phyloP scores from a whole-genome alignment of 371 early-diverging fungal species.

The Choanephora cucurbitarum region DNA sequence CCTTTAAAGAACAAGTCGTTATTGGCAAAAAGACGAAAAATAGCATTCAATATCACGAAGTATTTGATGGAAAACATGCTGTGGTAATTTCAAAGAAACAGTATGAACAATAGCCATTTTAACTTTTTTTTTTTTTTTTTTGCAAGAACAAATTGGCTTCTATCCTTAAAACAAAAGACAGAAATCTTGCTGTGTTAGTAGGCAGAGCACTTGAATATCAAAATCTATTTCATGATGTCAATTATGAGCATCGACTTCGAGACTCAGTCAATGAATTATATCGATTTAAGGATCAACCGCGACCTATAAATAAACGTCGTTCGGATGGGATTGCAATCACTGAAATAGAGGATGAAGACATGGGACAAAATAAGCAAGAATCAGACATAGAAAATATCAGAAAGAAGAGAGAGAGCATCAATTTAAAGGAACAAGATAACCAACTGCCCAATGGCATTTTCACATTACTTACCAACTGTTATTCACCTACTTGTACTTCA shows the following conservation, averaged over 20 bases:
- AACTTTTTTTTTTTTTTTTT: constrained; percentile 5
- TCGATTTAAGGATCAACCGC: constrained; percentile 52
- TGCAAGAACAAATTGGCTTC: constrained; percentile 71
- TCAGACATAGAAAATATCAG: too few species aligned
- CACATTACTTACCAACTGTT: constrained; percentile 65
- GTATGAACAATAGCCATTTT: too few species aligned
- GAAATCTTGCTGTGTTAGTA: constrained; percentile 79
- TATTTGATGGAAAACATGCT: constrained; percentile 83
- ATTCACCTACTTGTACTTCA: constrained; percentile 65
- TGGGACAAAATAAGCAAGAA: background rate
- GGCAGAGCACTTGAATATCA: constrained; percentile 85
- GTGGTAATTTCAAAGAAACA: too few species aligned
- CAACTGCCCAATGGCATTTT: constrained; percentile 56
- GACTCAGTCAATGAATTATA: constrained; percentile 80
- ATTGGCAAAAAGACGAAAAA: constrained; percentile 68
- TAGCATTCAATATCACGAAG: constrained; percentile 76
- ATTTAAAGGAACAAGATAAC: background rate
- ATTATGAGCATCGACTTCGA: constrained; percentile 74
- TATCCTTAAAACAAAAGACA: constrained; percentile 76
- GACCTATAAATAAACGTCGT: constrained; percentile 17
- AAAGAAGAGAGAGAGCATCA: too few species aligned
- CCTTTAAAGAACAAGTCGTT: constrained; percentile 62
- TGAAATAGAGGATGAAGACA: background rate
- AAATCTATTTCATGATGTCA: constrained; percentile 84
- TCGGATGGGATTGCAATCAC: too few species aligned